phyloP scores from a whole-genome alignment of 805 yeast genomes.

The Peterozyma toletana region DNA sequence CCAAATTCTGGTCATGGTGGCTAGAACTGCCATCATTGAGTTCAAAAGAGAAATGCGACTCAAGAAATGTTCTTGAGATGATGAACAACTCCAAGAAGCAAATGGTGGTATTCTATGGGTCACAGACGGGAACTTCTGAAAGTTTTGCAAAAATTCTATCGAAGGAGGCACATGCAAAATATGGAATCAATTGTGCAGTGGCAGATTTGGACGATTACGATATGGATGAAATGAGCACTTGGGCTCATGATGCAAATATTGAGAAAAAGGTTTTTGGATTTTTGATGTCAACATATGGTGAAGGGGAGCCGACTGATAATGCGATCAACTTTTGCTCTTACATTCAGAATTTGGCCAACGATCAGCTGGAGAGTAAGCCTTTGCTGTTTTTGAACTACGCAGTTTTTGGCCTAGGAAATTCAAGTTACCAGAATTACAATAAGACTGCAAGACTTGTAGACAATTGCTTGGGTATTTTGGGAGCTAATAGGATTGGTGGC shows the following conservation, averaged over 20 bases:
- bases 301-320: conserved; percentile 95
- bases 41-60: not conserved
- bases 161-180: conserved; percentile 1
- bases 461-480: conserved; percentile 44
- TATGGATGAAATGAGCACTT: conserved; percentile 70
- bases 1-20: no score
- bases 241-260: conserved; percentile 53
- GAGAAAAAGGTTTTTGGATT: conserved; percentile 35
- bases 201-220: conserved; percentile 35
- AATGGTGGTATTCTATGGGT: conserved; percentile 69
- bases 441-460: conserved; percentile 61
- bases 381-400: conserved; percentile 51
- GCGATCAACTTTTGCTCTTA: conserved; percentile 62
- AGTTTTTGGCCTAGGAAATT: conserved; percentile 86
- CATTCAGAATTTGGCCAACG: conserved; percentile 9
- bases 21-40: not conserved
- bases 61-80: no score
- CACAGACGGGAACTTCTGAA: conserved; percentile 95
- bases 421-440: conserved; percentile 84
- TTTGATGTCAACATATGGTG: conserved; percentile 88
- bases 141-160: conserved; percentile 49
- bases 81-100: conserved; percentile 35
- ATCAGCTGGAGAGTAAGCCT: conserved; percentile 28
- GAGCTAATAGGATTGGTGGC: conserved; percentile 32
- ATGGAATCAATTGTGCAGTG: no score